A percentile compares a stretch with the other conserved stretches of the same genome.
Conservation (phyloP, 768 basidiomycete species). For the Clitopilus hobsonii region DNA sequence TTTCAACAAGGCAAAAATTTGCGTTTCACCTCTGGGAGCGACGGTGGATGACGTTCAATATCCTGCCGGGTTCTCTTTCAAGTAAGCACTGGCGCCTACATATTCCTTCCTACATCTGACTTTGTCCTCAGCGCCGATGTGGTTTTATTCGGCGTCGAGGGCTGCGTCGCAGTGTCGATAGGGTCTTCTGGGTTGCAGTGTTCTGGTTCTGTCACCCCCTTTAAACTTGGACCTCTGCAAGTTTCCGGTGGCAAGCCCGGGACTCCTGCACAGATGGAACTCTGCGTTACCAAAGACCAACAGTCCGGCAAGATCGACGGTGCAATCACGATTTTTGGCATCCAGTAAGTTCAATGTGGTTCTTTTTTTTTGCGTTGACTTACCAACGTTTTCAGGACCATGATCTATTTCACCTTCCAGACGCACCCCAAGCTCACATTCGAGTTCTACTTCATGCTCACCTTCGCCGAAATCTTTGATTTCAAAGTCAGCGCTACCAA, state of each 20-base stretch:
- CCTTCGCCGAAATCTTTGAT: background rate
- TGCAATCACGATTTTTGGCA: background rate
- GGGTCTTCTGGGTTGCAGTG: background rate
- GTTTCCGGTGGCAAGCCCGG: background rate
- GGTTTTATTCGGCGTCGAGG: background rate
- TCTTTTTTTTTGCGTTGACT: background rate
- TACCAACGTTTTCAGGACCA: background rate
- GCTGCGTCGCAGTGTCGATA: background rate
- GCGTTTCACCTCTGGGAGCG: background rate
- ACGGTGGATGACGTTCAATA: background rate
- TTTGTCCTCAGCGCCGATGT: background rate
- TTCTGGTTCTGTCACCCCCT: background rate
- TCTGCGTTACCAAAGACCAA: background rate
- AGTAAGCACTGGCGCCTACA: background rate
- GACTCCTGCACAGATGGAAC: background rate
- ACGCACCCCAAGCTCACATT: background rate
- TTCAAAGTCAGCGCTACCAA: background rate
- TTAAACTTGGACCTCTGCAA: background rate
- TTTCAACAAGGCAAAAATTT: background rate
- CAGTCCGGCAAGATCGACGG: background rate
- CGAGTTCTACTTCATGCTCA: background rate
- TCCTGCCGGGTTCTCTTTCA: background rate
- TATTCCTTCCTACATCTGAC: background rate
- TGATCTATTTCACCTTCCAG: background rate
- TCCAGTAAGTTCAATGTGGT: background rate